Percentiles rank a stretch among this genome's conserved stretches.
Conservation (phyloP, 257 asterid species). For the Paraleonurus japonicus region DNA sequence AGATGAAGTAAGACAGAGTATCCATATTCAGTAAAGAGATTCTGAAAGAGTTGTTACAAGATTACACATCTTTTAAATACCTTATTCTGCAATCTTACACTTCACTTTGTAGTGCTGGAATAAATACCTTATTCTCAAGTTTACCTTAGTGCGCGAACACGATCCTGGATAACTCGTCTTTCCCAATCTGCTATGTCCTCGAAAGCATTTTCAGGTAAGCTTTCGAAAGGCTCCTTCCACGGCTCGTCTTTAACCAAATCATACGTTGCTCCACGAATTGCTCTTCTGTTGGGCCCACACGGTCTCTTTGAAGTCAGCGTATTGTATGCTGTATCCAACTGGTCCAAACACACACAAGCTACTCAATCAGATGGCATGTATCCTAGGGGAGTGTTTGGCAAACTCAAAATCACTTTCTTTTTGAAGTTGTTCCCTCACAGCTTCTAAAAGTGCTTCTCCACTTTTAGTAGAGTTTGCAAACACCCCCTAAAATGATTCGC, state of each 20-base stretch:
- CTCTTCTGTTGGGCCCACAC: conserved; percentile 79
- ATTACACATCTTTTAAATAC: background rate
- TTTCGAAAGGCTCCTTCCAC: conserved; percentile 84
- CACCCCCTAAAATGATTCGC: background rate
- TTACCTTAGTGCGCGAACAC: conserved; percentile 61
- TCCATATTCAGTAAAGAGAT: background rate
- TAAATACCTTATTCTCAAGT: conserved; percentile 26
- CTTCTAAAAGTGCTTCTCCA: too few species aligned
- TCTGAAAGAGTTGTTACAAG: background rate
- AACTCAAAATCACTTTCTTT: too few species aligned
- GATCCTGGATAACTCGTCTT: conserved; percentile 68
- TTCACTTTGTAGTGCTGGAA: background rate
- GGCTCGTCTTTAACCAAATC: conserved; percentile 77
- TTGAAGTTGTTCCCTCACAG: too few species aligned
- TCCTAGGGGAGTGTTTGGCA: too few species aligned
- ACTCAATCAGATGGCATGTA: background rate
- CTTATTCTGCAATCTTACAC: background rate
- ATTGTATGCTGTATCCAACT: conserved; percentile 68
- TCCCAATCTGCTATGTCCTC: conserved; percentile 81
- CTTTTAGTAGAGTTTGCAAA: too few species aligned
- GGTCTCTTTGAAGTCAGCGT: conserved; percentile 74
- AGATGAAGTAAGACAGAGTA: background rate
- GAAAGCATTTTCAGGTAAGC: conserved; percentile 66
- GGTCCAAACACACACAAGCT: conserved; percentile 27
- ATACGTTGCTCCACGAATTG: conserved; percentile 85